Evolutionary conservation across 2,329 filamentous ascomycete species (phyloP), one percentile per base, ranked within the genome.

Genomic region (Aspergillus pseudotamarii): DNA sequence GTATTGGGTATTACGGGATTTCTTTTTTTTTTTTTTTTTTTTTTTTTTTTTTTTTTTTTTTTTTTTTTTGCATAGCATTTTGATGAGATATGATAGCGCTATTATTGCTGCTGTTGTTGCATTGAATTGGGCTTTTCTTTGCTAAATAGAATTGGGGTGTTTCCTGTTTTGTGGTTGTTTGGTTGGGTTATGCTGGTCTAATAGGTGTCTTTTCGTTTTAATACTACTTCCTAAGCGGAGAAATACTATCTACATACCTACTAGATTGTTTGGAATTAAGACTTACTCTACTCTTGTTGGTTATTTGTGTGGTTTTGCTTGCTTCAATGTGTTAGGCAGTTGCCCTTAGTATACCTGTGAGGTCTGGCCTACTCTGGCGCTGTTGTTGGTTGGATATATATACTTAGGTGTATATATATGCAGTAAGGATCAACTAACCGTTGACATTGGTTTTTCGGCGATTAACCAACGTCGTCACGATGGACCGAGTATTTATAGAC

Each of bases 51-150:
- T n/a, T n/a, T n/a, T n/a, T n/a, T n/a, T n/a, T n/a, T n/a, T n/a
- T n/a, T n/a, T n/a, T n/a, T 16, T 28, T 19, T 53, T 53, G 28
- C 50, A 53, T 53, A 34, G 28, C 30, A 54, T 50, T 30, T 36
- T 55, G 32, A 55, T 38, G 51, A 55, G 51, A 55, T 41, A 55
- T 55, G 51, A 55, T 55, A 30, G 51, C 51, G 51, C 51, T 54
- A 50, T 38, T 58, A 34, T 38, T 59, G 57, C 51, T 55, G 51
- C 51, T 38, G 30, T 55, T 55, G 32, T 16, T 36, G 16, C 32
- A 55, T 55, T 38, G 21, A 55, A 23, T 11, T 11, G 32, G 10
- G 36, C 30, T n/a, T 54, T 16, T 32, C 21, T 21, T 3, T 54
- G 3, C 23, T 36, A n/a, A 8, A 23, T 56, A 19, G 41, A 26